A percentile compares a stretch with the other conserved stretches of the same genome.
Conservation (phyloP, 2,329 filamentous ascomycete genomes). For the Fusarium brevicatenulatum region DNA sequence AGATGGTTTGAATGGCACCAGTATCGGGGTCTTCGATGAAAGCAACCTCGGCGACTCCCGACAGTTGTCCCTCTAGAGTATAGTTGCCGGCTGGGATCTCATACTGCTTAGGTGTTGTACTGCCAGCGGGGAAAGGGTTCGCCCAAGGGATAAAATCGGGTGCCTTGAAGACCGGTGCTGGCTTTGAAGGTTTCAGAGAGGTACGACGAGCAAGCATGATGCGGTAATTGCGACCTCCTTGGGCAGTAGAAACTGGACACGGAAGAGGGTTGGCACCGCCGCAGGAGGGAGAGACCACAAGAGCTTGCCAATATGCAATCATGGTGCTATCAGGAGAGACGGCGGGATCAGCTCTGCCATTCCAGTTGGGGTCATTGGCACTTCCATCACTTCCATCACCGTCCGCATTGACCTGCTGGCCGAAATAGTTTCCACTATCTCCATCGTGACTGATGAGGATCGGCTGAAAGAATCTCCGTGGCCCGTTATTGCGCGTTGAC, state of each 20-base stretch:
- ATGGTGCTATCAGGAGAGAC: conserved; percentile 55
- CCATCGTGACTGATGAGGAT: conserved; percentile 56
- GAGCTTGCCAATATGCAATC: conserved; percentile 55
- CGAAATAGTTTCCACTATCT: conserved; percentile 57
- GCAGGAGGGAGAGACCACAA: conserved; percentile 49
- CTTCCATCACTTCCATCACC: conserved; percentile 48
- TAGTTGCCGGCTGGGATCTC: background rate
- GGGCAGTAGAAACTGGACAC: conserved; percentile 53
- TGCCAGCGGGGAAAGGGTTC: background rate
- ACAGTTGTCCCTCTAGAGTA: background rate
- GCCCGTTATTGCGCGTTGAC: conserved; percentile 58
- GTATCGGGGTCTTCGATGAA: background rate
- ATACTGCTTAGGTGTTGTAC: background rate
- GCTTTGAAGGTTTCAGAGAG: conserved; percentile 43
- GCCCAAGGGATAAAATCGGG: conserved; percentile 4
- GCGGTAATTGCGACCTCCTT: conserved; percentile 52
- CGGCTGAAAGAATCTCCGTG: conserved; percentile 58
- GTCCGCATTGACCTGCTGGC: conserved; percentile 54
- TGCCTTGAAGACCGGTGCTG: conserved; percentile 16
- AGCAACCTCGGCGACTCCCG: background rate
- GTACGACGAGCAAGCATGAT: conserved; percentile 55
- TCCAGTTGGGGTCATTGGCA: conserved; percentile 60
- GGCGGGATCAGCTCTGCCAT: conserved; percentile 56
- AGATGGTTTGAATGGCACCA: background rate
- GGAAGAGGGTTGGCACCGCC: conserved; percentile 55